phyloP scores from a whole-genome alignment of 2,329 filamentous ascomycete genomes.

The Pseudogymnoascus sp. region DNA sequence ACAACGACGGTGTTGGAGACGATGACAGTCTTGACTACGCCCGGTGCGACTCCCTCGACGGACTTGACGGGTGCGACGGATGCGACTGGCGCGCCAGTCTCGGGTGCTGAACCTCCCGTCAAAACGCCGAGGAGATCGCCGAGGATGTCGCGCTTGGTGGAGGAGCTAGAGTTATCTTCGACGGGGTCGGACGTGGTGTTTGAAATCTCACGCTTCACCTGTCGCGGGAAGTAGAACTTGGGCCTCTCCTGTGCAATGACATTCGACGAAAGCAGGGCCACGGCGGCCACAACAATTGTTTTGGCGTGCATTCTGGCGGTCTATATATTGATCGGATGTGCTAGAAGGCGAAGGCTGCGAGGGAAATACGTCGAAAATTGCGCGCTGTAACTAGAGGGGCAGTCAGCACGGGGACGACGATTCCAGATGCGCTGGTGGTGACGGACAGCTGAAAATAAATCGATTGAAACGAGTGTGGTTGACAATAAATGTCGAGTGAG shows the following conservation, averaged over 20 bases:
- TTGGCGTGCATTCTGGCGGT: slow-evolving; percentile 43
- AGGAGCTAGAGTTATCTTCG: slow-evolving; percentile 10
- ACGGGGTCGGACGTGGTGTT: slow-evolving; percentile 33
- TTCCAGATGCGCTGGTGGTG: not conserved
- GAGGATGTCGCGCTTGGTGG: not conserved
- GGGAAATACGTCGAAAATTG: not conserved
- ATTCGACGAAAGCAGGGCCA: slow-evolving; percentile 42
- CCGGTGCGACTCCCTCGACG: not conserved
- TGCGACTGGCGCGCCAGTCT: slow-evolving; percentile 16
- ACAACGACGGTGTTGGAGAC: slow-evolving; percentile 10
- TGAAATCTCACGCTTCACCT: slow-evolving; percentile 45
- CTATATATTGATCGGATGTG: slow-evolving; percentile 20
- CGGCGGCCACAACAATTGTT: slow-evolving; percentile 41
- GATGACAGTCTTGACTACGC: slow-evolving; percentile 6
- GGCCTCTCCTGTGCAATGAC: slow-evolving; percentile 41
- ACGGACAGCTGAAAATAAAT: slow-evolving; percentile 27
- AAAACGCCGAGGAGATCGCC: not conserved
- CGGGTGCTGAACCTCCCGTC: slow-evolving; percentile 18
- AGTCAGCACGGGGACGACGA: slow-evolving; percentile 35
- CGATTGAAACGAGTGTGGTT: slow-evolving; percentile 49
- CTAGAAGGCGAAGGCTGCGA: slow-evolving; percentile 10
- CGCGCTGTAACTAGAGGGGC: slow-evolving; percentile 29
- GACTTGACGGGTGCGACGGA: not conserved
- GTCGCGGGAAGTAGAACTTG: slow-evolving; percentile 50
- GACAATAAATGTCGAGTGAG: slow-evolving; percentile 43